These are phyloP conservation scores for Colletotrichum salicis DNA, from an alignment of 2,329 filamentous ascomycete genomes.

Conservation along the genomic window DNA sequence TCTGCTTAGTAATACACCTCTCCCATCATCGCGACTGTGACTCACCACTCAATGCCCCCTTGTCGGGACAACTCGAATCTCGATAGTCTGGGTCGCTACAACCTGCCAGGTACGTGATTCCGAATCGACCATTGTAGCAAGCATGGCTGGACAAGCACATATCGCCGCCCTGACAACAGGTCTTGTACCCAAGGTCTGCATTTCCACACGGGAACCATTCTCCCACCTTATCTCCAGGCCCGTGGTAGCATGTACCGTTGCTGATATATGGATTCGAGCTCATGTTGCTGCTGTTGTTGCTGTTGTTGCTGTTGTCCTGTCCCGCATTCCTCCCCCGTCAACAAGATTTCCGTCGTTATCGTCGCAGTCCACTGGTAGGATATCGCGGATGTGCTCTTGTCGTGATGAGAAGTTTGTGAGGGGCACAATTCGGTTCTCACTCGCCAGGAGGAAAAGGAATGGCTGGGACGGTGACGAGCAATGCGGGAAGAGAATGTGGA, in stretches of 20 bases:
- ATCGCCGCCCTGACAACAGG: slow-evolving; percentile 47
- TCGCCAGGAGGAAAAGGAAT: not conserved
- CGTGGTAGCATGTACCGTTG: slow-evolving; percentile 48
- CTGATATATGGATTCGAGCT: slow-evolving; percentile 42
- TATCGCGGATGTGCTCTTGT: not conserved
- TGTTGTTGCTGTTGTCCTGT: not conserved
- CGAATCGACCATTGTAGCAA: slow-evolving; percentile 40
- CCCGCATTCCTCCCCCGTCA: not conserved
- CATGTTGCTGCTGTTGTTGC: not conserved
- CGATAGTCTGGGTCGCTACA: slow-evolving; percentile 48
- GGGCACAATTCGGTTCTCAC: not conserved
- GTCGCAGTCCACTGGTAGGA: not conserved
- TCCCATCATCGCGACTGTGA: not conserved
- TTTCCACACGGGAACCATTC: slow-evolving; percentile 49
- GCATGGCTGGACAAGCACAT: slow-evolving; percentile 44
- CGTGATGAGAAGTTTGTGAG: not conserved
- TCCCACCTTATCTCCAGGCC: slow-evolving; percentile 24
- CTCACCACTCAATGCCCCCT: slow-evolving; percentile 38
- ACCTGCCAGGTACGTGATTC: slow-evolving; percentile 50
- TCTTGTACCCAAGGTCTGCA: slow-evolving; percentile 41
- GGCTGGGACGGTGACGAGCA: not conserved
- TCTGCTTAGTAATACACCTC: too few species aligned
- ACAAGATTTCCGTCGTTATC: not conserved
- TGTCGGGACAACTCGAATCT: slow-evolving; percentile 47
- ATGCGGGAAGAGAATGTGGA: not conserved